A percentile compares a stretch with the other conserved stretches of the same genome.
Evolutionary conservation across 257 asterid species (phyloP).

Genomic region (Salvia rosmarinus): DNA sequence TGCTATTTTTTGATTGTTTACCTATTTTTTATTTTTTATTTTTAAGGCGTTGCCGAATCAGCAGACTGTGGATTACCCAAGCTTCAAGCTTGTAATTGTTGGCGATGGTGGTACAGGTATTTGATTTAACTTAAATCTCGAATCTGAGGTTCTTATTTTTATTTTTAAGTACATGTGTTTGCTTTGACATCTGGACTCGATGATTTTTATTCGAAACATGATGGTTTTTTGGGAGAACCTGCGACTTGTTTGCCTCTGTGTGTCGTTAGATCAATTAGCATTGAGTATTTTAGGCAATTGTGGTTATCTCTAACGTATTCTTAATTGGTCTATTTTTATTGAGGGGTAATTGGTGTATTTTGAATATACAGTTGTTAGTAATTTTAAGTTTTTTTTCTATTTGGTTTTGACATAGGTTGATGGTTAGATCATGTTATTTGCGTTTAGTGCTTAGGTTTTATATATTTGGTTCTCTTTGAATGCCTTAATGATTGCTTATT

Average conservation of each 20-base stretch:
- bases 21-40: no score
- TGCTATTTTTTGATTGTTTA: background rate
- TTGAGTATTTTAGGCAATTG: background rate
- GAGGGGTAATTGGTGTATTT: no score
- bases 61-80: conserved; percentile 80
- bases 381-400: background rate
- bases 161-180: background rate
- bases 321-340: no score
- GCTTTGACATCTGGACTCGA: background rate
- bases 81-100: conserved; percentile 85
- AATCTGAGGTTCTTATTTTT: conserved; percentile 3
- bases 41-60: conserved; percentile 75
- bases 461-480: background rate
- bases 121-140: background rate
- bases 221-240: background rate
- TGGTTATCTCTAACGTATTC: background rate
- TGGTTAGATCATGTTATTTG: background rate
- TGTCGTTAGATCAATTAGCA: background rate
- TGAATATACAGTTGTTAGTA: background rate
- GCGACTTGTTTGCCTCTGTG: background rate
- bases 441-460: conserved; percentile 1
- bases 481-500: background rate
- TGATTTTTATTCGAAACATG: background rate
- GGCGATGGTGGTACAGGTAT: conserved; percentile 93
- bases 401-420: background rate